Evolutionary conservation across 2,329 filamentous ascomycete genomes (phyloP), one percentile per base, ranked within the genome.

Genomic region (Cladosporium sp.): DNA sequence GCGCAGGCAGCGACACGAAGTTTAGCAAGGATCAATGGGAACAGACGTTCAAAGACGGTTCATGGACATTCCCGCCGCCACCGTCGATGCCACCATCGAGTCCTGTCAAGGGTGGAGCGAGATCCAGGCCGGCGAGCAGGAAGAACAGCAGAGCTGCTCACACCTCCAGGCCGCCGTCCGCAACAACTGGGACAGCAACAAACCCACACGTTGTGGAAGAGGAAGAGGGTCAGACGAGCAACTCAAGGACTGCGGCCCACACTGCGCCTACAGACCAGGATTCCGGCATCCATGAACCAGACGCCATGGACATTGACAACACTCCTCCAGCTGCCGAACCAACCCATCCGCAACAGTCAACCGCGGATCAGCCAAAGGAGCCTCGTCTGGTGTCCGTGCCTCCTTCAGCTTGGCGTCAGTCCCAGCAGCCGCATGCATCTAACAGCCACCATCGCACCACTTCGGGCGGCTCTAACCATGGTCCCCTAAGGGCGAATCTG

Each of bases 271-370:
- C 36, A 4, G 21, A 25, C 21, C 56, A 34, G 23, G 23, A 54
- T n/a, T 18, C 60, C 26, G 25, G 48, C 23, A 30, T 23, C 11
- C 28, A 65, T 18, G 63, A 65, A 30, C 54, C 68, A 5, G 79
- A 82, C 69, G 79, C 79, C 0, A 83, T 83, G 81, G 81, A 83
- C 58, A 82, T 83, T 36, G 81, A 83, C 66, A 73, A 65, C 46
- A 59, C 76, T 1, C 71, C 75, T 66, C 77, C 71, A 66, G 77
- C 66, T 30, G 64, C 67, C 3, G 61, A 64, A 16, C 65, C 58
- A 64, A 72, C 62, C 26, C 64, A 21, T 64, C 46, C 64, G 73
- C 61, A 43, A 64, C 64, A 7, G 18, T 23, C 30, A 18, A 63
- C 63, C 18, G 61, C 36, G 25, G 43, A 67, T 11, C 48, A 59